phyloP scores from a whole-genome alignment of 768 basidiomycete species.

The Rhizopogon rudus region DNA sequence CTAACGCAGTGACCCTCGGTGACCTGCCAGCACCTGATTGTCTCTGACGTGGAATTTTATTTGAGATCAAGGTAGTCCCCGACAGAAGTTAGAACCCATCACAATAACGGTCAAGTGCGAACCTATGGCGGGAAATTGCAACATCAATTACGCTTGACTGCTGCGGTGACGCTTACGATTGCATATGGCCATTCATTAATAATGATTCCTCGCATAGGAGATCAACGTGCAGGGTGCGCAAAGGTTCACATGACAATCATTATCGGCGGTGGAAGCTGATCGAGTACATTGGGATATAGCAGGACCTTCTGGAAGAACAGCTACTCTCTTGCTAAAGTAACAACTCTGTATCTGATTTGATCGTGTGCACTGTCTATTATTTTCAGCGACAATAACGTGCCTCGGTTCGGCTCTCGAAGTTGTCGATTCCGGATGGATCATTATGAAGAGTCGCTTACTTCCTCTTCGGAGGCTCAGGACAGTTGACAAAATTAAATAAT shows the following conservation, averaged over 20 bases:
- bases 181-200: neutral
- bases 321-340: neutral
- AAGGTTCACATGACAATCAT: neutral
- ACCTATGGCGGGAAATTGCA: neutral
- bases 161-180: neutral
- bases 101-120: neutral
- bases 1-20: too few species aligned
- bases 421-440: constrained; percentile 9
- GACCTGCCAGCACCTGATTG: neutral
- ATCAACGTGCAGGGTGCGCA: too few species aligned
- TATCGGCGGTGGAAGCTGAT: neutral
- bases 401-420: constrained; percentile 13
- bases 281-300: neutral
- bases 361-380: too few species aligned
- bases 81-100: neutral
- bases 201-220: neutral
- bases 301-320: neutral
- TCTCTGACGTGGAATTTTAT: neutral
- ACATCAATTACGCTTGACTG: neutral
- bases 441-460: too few species aligned
- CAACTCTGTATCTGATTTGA: too few species aligned
- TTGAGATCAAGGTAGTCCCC: neutral
- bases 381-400: neutral
- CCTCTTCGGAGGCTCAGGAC: too few species aligned
- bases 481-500: constrained; percentile 11